Base-by-base conservation (phyloP, 345 rosid genomes). In the Melaleuca alternifolia region DNA sequence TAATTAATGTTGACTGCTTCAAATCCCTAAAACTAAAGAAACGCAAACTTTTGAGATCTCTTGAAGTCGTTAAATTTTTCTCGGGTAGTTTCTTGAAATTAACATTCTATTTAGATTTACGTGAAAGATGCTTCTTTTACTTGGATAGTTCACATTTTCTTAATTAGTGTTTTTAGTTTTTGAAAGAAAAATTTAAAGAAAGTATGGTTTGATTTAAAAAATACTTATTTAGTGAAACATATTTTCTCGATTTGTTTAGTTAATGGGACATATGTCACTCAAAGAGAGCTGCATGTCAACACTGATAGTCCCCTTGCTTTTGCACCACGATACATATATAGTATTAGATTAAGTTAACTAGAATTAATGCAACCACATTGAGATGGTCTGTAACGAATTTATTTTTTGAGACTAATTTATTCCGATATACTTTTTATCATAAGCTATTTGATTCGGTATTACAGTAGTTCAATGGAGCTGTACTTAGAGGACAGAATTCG, bases 401-500 rank as follows among this genome's bases (percentile, higher is more conserved):
- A 33, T 33, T 33, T 16, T 71, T 33, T 33, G 24, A 33, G 48
- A 18, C 79, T 71, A 71, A 71, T 71, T 33, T 71, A 33, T 18
- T 33, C 79, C 33, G 46, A 33, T 18, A 1, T 1, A 16, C 46
- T 16, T 65, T 15, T 65, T 33, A 1, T 71, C 13, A 0, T 71
- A 0, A 0, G 0, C 48, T 2, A 18, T 37, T 18, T 37, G 48
- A 71, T 71, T 71, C 0, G 48, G 24, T 71, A 0, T 24, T 71
- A 1, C 48, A 0, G 37, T 0, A 18, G 1, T 71, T 71, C 79
- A 16, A 33, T 18, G 13, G 11, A 33, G 24, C 48, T 0, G 0
- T 18, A 0, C 33, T 33, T 33, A 37, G 24, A 4, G 46, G 26
- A 71, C 24, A 37, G 11, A 65, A 65, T 5, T 71, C 13, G 18